Percentiles rank a stretch among this genome's conserved stretches.
phyloP scores from a whole-genome alignment of 495 filamentous ascomycete species.

The Hypoxylon intermedium region DNA sequence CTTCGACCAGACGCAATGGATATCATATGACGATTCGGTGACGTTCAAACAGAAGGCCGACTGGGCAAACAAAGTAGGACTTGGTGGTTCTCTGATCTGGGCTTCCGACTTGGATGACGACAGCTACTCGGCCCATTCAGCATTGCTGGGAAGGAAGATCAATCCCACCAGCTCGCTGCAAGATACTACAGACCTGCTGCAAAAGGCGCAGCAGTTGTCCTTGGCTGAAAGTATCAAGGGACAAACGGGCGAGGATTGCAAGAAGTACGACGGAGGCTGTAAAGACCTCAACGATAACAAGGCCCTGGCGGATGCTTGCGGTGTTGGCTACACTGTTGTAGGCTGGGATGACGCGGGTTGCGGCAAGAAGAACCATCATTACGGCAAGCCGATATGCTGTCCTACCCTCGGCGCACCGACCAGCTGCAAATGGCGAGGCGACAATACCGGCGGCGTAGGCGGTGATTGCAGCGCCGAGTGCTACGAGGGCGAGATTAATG shows the following conservation, averaged over 20 bases:
- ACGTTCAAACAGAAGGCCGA: constrained; percentile 53
- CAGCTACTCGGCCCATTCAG: constrained; percentile 8
- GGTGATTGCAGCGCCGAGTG: constrained; percentile 9
- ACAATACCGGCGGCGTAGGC: background rate
- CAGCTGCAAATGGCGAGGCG: constrained; percentile 5
- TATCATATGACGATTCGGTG: constrained; percentile 42
- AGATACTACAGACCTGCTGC: background rate
- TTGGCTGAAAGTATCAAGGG: background rate
- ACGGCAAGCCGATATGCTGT: constrained; percentile 9
- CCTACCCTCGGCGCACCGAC: constrained; percentile 1
- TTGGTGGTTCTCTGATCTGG: constrained; percentile 48
- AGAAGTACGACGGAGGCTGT: background rate
- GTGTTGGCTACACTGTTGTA: background rate
- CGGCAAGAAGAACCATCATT: constrained; percentile 3
- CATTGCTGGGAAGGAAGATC: constrained; percentile 6
- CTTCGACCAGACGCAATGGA: background rate
- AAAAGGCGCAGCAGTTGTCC: background rate
- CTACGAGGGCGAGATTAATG: background rate
- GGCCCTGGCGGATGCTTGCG: background rate
- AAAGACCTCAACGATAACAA: constrained; percentile 12
- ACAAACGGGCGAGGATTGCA: background rate
- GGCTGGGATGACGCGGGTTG: constrained; percentile 9
- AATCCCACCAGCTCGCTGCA: background rate
- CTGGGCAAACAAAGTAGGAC: constrained; percentile 44
- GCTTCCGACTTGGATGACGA: constrained; percentile 43